Percentiles rank a stretch among this genome's conserved stretches.
Conservation (phyloP, 2,329 filamentous ascomycete species). For the Fusarium beomiforme region DNA sequence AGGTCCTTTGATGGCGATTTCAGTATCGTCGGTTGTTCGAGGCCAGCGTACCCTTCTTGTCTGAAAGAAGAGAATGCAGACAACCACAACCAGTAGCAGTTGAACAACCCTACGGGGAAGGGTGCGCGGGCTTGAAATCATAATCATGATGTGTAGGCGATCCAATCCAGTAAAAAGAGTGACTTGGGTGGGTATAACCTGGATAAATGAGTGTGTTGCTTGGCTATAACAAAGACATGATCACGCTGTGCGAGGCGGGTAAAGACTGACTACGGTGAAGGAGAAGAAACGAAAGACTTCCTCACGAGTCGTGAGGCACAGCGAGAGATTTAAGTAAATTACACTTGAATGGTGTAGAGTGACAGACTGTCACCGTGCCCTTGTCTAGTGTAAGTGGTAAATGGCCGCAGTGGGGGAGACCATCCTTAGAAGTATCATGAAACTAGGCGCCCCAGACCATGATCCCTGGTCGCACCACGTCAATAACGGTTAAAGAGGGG, state of each 20-base stretch:
- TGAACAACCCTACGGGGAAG: conserved; percentile 38
- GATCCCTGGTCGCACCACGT: conserved; percentile 25
- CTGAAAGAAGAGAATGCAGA: conserved; percentile 43
- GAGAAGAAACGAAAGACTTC: neutral
- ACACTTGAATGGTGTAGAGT: neutral
- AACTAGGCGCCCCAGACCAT: conserved; percentile 31
- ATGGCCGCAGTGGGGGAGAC: conserved; percentile 30
- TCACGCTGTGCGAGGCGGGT: conserved; percentile 14
- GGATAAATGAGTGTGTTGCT: conserved; percentile 16
- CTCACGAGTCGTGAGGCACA: conserved; percentile 24
- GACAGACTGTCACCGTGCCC: conserved; percentile 25
- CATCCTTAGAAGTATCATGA: conserved; percentile 39
- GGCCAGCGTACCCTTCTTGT: conserved; percentile 24
- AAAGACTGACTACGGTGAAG: conserved; percentile 4
- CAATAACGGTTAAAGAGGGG: conserved; percentile 34
- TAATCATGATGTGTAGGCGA: conserved; percentile 39
- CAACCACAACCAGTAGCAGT: conserved; percentile 35
- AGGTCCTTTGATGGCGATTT: conserved; percentile 28
- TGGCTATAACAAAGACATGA: conserved; percentile 36
- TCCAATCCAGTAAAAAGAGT: conserved; percentile 31
- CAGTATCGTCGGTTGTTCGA: conserved; percentile 1
- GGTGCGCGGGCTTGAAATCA: conserved; percentile 38
- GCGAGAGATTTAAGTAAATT: conserved; percentile 40
- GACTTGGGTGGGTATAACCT: conserved; percentile 40
- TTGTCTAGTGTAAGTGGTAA: conserved; percentile 38